A percentile compares a stretch with the other conserved stretches of the same genome.
Evolutionary conservation across 371 early-diverging fungal species (phyloP).

Genomic region (Amoeboaphelidium protococcarum): DNA sequence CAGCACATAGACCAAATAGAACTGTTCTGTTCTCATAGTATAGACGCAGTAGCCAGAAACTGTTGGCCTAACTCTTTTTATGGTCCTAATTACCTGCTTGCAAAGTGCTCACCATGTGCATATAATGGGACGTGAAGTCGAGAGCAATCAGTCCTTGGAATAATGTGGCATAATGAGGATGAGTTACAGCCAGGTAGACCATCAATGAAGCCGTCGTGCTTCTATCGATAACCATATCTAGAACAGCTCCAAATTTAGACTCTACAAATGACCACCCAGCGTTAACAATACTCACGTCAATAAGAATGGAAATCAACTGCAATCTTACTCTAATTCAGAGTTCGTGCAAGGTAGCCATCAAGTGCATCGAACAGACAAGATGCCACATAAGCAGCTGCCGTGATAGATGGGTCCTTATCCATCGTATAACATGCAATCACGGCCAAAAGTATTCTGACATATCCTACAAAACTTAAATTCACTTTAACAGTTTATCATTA

Average conservation of each 20-base stretch:
- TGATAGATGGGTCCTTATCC: background rate
- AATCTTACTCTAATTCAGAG: slow-evolving; percentile 54
- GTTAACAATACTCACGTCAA: too few species aligned
- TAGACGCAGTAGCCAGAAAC: slow-evolving; percentile 42
- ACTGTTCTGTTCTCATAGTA: slow-evolving; percentile 76
- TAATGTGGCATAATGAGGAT: slow-evolving; percentile 34
- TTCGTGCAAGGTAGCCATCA: slow-evolving; percentile 79
- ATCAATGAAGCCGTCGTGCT: slow-evolving; percentile 72
- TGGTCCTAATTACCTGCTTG: slow-evolving; percentile 63
- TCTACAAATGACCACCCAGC: too few species aligned
- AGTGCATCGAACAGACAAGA: slow-evolving; percentile 80
- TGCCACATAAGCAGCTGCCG: slow-evolving; percentile 29
- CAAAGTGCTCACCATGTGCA: slow-evolving; percentile 88
- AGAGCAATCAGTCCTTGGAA: slow-evolving; percentile 70
- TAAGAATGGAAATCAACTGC: background rate
- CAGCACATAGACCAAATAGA: slow-evolving; percentile 65
- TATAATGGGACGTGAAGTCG: slow-evolving; percentile 82
- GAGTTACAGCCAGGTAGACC: slow-evolving; percentile 40
- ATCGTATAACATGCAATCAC: background rate
- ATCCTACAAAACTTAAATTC: background rate
- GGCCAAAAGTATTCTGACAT: background rate
- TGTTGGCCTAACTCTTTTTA: slow-evolving; percentile 41
- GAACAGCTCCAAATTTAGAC: slow-evolving; percentile 75
- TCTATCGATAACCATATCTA: slow-evolving; percentile 89
- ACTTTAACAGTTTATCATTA: too few species aligned